A percentile compares a stretch with the other conserved stretches of the same genome.
phyloP scores from a whole-genome alignment of 257 asterid species.

The Solanum etuberosum region DNA sequence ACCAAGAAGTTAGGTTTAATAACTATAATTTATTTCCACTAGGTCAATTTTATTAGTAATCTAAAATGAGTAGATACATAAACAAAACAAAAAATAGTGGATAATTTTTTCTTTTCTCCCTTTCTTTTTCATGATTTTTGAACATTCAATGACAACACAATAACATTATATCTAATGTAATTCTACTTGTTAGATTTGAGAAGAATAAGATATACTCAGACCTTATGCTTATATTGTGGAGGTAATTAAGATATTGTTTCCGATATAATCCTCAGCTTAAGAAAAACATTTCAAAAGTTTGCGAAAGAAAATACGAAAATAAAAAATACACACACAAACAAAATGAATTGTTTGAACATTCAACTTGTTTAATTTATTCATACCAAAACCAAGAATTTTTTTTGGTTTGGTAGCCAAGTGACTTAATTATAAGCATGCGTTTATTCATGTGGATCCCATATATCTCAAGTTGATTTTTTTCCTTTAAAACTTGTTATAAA shows the following conservation, averaged over 20 bases:
- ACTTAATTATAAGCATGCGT: background rate
- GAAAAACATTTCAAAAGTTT: background rate
- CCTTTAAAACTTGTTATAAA: background rate
- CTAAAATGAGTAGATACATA: background rate
- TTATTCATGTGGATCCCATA: background rate
- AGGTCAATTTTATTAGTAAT: background rate
- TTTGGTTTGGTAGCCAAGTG: background rate
- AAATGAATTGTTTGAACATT: background rate
- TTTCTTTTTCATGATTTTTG: background rate
- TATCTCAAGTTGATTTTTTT: background rate
- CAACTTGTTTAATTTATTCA: background rate
- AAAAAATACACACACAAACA: background rate
- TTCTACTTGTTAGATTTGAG: rapidly evolving
- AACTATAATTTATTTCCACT: background rate
- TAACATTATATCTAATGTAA: background rate
- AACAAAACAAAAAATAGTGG: background rate
- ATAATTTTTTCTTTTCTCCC: background rate
- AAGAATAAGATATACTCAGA: background rate
- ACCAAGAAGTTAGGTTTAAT: background rate
- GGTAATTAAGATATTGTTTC: background rate
- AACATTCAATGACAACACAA: background rate
- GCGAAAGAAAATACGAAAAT: background rate
- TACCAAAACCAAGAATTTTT: background rate
- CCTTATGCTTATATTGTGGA: background rate
- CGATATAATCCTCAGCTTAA: background rate